These are phyloP conservation scores for Salvia splendens DNA, from an alignment of 257 asterid genomes.

Conservation along the genomic window DNA sequence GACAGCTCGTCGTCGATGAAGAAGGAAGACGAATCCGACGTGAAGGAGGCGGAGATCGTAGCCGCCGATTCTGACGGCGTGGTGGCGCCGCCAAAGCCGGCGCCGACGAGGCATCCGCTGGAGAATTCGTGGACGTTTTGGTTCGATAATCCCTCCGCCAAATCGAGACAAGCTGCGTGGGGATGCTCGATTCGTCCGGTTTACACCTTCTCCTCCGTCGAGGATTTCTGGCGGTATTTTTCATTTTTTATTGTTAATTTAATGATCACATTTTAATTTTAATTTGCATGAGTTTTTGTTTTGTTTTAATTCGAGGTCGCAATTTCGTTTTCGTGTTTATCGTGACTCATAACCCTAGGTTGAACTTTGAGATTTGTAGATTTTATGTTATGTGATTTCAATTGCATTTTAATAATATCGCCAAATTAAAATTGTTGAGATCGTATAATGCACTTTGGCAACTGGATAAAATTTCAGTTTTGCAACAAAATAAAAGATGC, in stretches of 20 bases:
- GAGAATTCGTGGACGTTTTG: constrained; percentile 57
- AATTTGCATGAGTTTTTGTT: constrained; percentile 1
- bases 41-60: constrained; percentile 33
- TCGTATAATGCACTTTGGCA: too few species aligned
- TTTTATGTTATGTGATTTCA: background rate
- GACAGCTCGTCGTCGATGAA: constrained; percentile 17
- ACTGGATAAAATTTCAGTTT: too few species aligned
- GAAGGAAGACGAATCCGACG: constrained; percentile 30
- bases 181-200: constrained; percentile 53
- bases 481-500: too few species aligned
- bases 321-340: background rate
- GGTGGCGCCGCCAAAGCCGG: constrained; percentile 17
- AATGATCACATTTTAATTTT: background rate
- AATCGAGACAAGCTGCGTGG: constrained; percentile 50
- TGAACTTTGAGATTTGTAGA: background rate
- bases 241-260: background rate
- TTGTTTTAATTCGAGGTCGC: background rate
- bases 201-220: constrained; percentile 48
- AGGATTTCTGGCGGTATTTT: constrained; percentile 52
- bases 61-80: constrained; percentile 28
- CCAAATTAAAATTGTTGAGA: too few species aligned
- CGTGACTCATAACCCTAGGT: background rate
- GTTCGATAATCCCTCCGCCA: constrained; percentile 50
- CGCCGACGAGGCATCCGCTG: constrained; percentile 38
- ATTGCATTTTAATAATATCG: too few species aligned